Evolutionary conservation across 495 filamentous ascomycete genomes (phyloP).

Genomic region (Neurospora sp.): DNA sequence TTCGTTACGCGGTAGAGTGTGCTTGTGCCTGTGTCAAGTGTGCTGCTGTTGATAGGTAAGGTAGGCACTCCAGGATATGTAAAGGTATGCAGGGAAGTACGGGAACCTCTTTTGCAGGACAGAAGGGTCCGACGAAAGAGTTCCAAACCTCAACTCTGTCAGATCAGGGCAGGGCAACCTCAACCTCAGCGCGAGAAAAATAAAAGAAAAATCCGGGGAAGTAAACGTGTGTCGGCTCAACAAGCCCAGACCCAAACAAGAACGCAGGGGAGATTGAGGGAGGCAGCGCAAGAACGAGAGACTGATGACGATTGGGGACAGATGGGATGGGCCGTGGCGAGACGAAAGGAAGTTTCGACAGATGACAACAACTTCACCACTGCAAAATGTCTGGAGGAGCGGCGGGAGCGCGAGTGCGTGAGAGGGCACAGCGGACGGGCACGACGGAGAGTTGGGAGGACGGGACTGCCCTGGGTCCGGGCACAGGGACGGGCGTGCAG

Average conservation of each 20-base stretch:
- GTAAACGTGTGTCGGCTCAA: background rate
- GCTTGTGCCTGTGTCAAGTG: background rate
- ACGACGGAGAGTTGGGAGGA: background rate
- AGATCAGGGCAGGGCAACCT: background rate
- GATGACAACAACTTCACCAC: background rate
- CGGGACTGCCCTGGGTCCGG: background rate
- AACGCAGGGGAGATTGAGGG: slow-evolving; percentile 18
- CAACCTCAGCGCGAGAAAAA: background rate
- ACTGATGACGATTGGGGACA: slow-evolving; percentile 33
- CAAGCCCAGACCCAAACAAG: background rate
- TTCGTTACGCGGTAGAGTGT: background rate
- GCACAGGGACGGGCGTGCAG: background rate
- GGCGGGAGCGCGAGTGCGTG: background rate
- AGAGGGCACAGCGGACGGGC: background rate
- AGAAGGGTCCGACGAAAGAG: background rate
- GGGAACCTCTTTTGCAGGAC: background rate
- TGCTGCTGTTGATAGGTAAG: background rate
- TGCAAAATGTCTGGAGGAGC: background rate
- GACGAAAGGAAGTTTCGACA: background rate
- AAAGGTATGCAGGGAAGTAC: background rate
- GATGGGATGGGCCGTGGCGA: slow-evolving; percentile 23
- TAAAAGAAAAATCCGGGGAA: background rate
- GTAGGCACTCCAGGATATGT: background rate
- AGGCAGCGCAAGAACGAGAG: slow-evolving; percentile 25
- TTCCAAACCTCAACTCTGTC: background rate